A percentile compares a stretch with the other conserved stretches of the same genome.
Evolutionary conservation across 352 stramenopile genomes (phyloP).

Genomic region (Globisporangium orthogonon): DNA sequence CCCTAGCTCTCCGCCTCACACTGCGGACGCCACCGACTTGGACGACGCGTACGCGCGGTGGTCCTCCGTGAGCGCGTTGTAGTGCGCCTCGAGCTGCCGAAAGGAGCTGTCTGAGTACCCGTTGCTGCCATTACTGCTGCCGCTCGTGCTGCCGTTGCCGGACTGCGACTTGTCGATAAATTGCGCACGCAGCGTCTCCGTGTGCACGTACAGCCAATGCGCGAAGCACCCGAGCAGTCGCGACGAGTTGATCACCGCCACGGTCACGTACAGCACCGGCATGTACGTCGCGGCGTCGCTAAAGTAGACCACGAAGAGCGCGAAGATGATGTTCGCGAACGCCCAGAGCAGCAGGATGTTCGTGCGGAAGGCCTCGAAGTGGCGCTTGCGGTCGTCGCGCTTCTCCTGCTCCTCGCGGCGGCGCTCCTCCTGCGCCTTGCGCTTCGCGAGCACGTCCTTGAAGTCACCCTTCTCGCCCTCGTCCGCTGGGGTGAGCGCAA

Average conservation of each 20-base stretch:
- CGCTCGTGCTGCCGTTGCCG: slow-evolving; percentile 45
- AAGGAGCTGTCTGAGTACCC: slow-evolving; percentile 49
- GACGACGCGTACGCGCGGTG: slow-evolving; percentile 42
- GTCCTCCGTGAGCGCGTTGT: slow-evolving; percentile 59
- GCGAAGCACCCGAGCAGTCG: slow-evolving; percentile 60
- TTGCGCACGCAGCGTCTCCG: slow-evolving; percentile 24
- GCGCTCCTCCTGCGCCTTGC: slow-evolving; percentile 60
- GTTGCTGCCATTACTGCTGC: slow-evolving; percentile 19
- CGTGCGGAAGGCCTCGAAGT: slow-evolving; percentile 81
- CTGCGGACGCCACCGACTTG: slow-evolving; percentile 22
- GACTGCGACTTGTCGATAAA: slow-evolving; percentile 48
- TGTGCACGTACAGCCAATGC: slow-evolving; percentile 72
- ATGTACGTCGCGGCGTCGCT: slow-evolving; percentile 48
- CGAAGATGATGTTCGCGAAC: slow-evolving; percentile 79
- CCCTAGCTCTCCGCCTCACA: neutral
- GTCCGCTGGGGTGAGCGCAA: slow-evolving; percentile 29
- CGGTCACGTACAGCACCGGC: slow-evolving; percentile 61
- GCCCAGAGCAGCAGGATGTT: slow-evolving; percentile 78
- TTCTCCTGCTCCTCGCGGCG: slow-evolving; percentile 48
- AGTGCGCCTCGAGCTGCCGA: slow-evolving; percentile 66
- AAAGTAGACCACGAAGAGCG: slow-evolving; percentile 69
- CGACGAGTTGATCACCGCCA: slow-evolving; percentile 61
- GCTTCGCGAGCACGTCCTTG: slow-evolving; percentile 79
- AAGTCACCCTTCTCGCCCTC: slow-evolving; percentile 77
- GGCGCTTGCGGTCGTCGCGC: slow-evolving; percentile 61